These are phyloP conservation scores for Wickerhamiella bombiphila DNA, from an alignment of 805 yeast genomes.

Conservation along the genomic window DNA sequence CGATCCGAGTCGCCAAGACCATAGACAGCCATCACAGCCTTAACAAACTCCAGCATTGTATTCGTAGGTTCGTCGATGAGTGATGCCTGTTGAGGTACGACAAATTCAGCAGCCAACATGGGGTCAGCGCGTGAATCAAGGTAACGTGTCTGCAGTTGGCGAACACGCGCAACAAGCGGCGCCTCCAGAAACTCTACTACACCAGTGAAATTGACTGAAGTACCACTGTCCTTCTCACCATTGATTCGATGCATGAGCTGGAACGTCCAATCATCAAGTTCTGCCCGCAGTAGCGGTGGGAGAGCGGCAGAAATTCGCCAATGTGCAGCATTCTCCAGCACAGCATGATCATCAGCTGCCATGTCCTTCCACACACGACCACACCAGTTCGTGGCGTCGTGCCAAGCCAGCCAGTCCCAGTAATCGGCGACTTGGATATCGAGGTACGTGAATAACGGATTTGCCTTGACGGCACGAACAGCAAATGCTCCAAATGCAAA, in stretches of 20 bases:
- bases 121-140: slow-evolving; percentile 44
- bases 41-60: slow-evolving; percentile 71
- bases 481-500: slow-evolving; percentile 83
- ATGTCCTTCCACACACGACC: slow-evolving; percentile 35
- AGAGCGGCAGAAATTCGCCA: slow-evolving; percentile 73
- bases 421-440: slow-evolving; percentile 60
- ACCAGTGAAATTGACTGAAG: slow-evolving; percentile 19
- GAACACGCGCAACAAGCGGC: slow-evolving; percentile 52
- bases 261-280: slow-evolving; percentile 77
- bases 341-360: slow-evolving; percentile 17
- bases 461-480: slow-evolving; percentile 59
- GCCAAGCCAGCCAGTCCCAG: slow-evolving; percentile 93
- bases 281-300: slow-evolving; percentile 62
- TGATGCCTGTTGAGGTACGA: slow-evolving; percentile 67
- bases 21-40: slow-evolving; percentile 57
- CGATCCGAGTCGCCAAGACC: slow-evolving; percentile 54
- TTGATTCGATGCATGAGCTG: slow-evolving; percentile 59
- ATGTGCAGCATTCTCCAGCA: slow-evolving; percentile 32
- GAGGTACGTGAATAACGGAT: slow-evolving; percentile 67
- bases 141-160: slow-evolving; percentile 52
- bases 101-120: slow-evolving; percentile 50
- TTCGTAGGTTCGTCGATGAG: slow-evolving; percentile 38
- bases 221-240: slow-evolving; percentile 24
- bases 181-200: slow-evolving; percentile 36
- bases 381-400: slow-evolving; percentile 79